Evolutionary conservation across 1,284 basidiomycete species (phyloP).

Genomic region (Moesziomyces sp.): DNA sequence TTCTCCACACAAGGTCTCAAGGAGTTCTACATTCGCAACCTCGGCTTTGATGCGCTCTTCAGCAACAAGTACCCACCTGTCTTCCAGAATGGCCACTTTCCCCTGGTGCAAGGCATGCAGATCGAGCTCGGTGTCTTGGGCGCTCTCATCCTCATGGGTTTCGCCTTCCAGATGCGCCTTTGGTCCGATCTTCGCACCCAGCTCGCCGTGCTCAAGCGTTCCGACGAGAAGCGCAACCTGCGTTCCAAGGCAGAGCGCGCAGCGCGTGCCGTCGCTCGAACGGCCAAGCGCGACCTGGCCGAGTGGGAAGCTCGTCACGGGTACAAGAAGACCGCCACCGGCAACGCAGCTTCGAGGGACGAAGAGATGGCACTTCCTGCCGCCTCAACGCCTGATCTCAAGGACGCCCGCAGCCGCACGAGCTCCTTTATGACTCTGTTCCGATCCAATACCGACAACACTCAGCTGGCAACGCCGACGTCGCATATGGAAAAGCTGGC

Average conservation of each 20-base stretch:
- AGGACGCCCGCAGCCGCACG: constrained; percentile 18
- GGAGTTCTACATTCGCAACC: constrained; percentile 94
- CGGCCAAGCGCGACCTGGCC: constrained; percentile 77
- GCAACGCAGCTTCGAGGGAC: constrained; percentile 11
- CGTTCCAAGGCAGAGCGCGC: constrained; percentile 80
- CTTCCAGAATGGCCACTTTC: constrained; percentile 72
- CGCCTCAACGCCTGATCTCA: constrained; percentile 7
- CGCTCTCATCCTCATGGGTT: constrained; percentile 76
- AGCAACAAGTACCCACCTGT: constrained; percentile 41
- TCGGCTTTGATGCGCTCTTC: constrained; percentile 84
- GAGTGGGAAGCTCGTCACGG: constrained; percentile 90
- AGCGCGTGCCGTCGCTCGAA: constrained; percentile 76
- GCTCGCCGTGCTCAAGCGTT: constrained; percentile 80
- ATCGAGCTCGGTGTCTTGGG: constrained; percentile 90
- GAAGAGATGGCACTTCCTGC: constrained; percentile 15
- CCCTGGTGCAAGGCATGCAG: constrained; percentile 87
- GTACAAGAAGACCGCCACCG: constrained; percentile 57
- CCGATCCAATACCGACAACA: constrained; percentile 16
- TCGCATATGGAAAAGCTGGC: constrained; percentile 20
- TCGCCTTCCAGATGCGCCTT: constrained; percentile 84
- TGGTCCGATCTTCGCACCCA: constrained; percentile 77
- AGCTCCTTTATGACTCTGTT: constrained; percentile 43
- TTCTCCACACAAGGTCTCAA: constrained; percentile 78
- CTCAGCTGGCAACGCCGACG: constrained; percentile 19
- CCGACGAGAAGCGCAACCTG: constrained; percentile 77